Evolutionary conservation across 345 rosid genomes (phyloP), one percentile per base, ranked within the genome.

Genomic region (Eucalyptus brandiana): DNA sequence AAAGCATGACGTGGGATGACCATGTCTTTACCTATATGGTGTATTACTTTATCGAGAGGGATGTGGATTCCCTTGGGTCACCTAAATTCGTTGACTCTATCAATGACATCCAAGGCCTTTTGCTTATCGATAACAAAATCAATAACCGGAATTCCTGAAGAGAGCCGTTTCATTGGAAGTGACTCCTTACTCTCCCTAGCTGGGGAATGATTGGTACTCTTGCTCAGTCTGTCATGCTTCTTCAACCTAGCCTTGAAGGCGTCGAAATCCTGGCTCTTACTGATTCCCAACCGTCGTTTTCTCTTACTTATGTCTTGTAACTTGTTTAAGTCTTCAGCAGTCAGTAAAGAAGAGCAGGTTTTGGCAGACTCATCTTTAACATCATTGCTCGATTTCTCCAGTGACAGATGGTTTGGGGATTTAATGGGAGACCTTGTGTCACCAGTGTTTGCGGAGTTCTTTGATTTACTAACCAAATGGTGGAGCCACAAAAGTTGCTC

Each of bases 261-360:
- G 9, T 93, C 93, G 11, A 97, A 95, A 91, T 97, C 99, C 94
- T 96, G 97, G 90, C 99, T 97, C 95, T 96, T 96, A 88, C 99
- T 97, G 69, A 95, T 95, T 67, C 99, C 98, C 17, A 95, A 97
- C 8, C 93, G 88, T 67, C 95, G 94, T 87, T 93, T 97, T 91
- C 94, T 94, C 93, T 94, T 96, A 91, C 94, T 93, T 58, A 94
- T 96, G 50, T 95, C 97, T 49, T 95, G 94, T 58, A 96, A 96
- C 98, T 95, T 96, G 89, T 94, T 98, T 90, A 92, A 95, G 90
- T 94, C 88, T 53, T 87, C 95, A 3, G 24, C 37, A 32, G 94
- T 93, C 88, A 91, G 89, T 67, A 90, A 47, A 7, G 98, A 93
- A 30, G 80, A 53, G 54, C 90, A 86, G 69, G 89, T 49, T 54